Percentiles rank a stretch among this genome's conserved stretches.
phyloP scores from a whole-genome alignment of 352 stramenopile genomes.

The Pythium coloratum region DNA sequence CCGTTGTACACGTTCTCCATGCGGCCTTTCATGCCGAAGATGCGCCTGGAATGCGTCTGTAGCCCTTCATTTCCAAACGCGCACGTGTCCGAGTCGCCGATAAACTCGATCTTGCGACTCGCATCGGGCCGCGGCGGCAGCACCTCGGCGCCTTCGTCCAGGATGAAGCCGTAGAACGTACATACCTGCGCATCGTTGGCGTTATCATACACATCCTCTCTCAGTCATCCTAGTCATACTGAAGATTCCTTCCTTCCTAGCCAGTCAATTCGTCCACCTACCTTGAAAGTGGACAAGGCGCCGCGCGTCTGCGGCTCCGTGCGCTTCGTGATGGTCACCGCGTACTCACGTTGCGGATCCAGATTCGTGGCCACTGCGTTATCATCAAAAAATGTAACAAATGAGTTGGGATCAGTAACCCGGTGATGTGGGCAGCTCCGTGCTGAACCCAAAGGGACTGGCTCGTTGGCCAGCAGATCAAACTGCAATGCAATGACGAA shows the following conservation, averaged over 20 bases:
- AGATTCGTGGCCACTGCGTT: constrained; percentile 60
- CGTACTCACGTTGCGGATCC: constrained; percentile 52
- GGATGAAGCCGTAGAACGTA: constrained; percentile 88
- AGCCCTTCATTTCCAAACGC: constrained; percentile 86
- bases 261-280: constrained; percentile 8
- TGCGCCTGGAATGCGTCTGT: constrained; percentile 62
- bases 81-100: constrained; percentile 84
- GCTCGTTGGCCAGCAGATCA: background rate
- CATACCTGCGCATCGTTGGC: constrained; percentile 46
- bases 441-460: constrained; percentile 21
- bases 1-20: constrained; percentile 90
- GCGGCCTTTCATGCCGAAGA: constrained; percentile 85
- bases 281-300: constrained; percentile 86
- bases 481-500: background rate
- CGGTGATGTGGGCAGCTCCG: constrained; percentile 8
- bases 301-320: constrained; percentile 85
- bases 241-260: background rate
- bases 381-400: background rate
- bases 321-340: constrained; percentile 73
- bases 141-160: constrained; percentile 66
- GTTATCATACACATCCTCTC: background rate
- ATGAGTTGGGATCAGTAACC: constrained; percentile 9
- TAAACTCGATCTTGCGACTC: constrained; percentile 77
- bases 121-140: constrained; percentile 41
- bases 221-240: background rate